Conservation (phyloP, 2,329 filamentous ascomycete genomes). For the Diaporthe citrichinensis region DNA sequence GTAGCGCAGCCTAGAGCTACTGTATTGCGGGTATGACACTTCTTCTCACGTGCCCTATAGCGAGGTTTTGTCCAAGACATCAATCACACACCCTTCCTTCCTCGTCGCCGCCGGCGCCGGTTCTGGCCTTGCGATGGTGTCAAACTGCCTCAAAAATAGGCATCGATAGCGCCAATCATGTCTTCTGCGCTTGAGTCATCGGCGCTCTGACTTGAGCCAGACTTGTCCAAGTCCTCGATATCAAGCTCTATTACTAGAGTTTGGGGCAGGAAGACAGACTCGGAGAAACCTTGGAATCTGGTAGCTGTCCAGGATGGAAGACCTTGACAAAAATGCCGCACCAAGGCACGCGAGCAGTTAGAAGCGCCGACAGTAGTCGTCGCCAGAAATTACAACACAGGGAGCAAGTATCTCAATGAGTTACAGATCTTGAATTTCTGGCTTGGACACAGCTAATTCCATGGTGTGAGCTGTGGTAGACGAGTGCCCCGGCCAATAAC, state of each 20-base stretch:
- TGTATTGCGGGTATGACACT: neutral
- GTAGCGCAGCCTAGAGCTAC: neutral
- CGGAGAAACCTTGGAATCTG: too few relatives aligned
- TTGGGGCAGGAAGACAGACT: neutral
- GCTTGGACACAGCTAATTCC: neutral
- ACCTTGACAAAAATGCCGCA: slow-evolving; percentile 25
- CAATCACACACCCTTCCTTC: neutral
- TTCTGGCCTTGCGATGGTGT: neutral
- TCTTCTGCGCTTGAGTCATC: neutral
- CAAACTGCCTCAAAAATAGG: neutral
- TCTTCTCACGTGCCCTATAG: neutral
- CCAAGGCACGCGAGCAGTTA: neutral
- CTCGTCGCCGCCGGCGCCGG: neutral
- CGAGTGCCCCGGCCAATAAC: neutral
- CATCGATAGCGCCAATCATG: neutral
- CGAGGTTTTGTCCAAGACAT: neutral
- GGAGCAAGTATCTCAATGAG: neutral
- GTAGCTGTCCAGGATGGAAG: slow-evolving; percentile 3
- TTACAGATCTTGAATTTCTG: neutral
- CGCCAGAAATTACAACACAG: neutral
- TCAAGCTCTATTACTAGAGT: neutral
- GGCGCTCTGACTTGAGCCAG: neutral
- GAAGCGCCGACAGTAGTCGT: neutral
- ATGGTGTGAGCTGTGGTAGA: neutral
- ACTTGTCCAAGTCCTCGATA: neutral